Base-by-base conservation (phyloP, 495 filamentous ascomycete species). In the Astrocystis sublimbata region DNA sequence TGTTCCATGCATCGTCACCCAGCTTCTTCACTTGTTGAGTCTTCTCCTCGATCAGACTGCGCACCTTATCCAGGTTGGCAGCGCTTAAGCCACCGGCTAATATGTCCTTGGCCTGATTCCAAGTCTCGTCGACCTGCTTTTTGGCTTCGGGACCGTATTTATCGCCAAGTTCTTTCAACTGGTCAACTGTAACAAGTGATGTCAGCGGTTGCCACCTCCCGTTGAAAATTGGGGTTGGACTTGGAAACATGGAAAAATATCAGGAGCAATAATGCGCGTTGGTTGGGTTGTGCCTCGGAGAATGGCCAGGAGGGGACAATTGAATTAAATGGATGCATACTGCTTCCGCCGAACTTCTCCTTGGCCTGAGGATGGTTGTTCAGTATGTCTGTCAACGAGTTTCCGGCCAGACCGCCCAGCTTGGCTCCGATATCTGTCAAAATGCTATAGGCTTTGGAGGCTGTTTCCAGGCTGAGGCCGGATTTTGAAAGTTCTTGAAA, bases 101-200 rank as follows among this genome's bases (percentile, higher is more conserved):
- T 58, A 88, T 80, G 24, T 84, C 78, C 56, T 71, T 72, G 49
- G 88, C 76, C 65, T 89, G 78, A 15, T 81, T 64, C 80, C 85
- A 89, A 8, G 86, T 88, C 74, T 86, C 75, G 49, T 89, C 84
- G 6, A 86, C 79, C 71, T 88, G 78, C 77, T 89, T 86, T 76
- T 87, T 86, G 0, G 86, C 87, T 65, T 89, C 83, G 0, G 87
- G 87, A 0, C 88, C 88, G 67, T 86, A 85, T 23, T 82, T 68
- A 30, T 88, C 80, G 30, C 83, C 85, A 75, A 88, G 79, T 63
- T 85, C 68, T 76, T 87, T 88, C 43, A 90, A 69, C 69, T 86
- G 78, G 35, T 86, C 78, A 36, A 84, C n/a, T n/a, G n/a, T n/a
- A n/a, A n/a, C n/a, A n/a, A n/a, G n/a, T n/a, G n/a, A n/a, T n/a